Evolutionary conservation across 106 monocot genomes (phyloP).

Genomic region (Xerophyta viscosa): DNA sequence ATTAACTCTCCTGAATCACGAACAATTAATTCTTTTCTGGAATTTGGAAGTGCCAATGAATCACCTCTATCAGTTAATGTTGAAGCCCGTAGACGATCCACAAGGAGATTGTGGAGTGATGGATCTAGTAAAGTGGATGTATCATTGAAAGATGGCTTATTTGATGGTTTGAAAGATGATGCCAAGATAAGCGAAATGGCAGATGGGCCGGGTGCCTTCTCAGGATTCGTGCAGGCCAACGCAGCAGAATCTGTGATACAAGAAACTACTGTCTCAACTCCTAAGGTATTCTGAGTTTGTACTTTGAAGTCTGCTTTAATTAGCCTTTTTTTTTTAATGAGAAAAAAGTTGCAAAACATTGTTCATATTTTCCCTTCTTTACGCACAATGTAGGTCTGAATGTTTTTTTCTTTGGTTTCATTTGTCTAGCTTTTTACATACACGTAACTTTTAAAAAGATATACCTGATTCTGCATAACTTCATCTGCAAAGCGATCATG

Average conservation of each 20-base stretch:
- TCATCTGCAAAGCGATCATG: too few relatives aligned
- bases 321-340: too few relatives aligned
- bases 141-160: slow-evolving; percentile 75
- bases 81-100: slow-evolving; percentile 27
- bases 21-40: slow-evolving; percentile 6
- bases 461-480: too few relatives aligned
- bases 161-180: too few relatives aligned
- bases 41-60: slow-evolving; percentile 33
- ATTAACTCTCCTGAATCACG: too few relatives aligned
- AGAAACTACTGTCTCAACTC: slow-evolving; percentile 26
- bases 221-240: slow-evolving; percentile 42
- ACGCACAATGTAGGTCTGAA: too few relatives aligned
- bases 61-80: slow-evolving; percentile 46
- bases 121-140: slow-evolving; percentile 46
- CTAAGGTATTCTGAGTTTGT: slow-evolving; percentile 32
- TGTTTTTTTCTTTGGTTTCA: too few relatives aligned
- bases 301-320: background rate
- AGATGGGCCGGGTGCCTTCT: slow-evolving; percentile 30
- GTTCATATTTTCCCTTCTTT: too few relatives aligned
- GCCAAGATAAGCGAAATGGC: slow-evolving; percentile 4
- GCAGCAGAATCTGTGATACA: slow-evolving; percentile 2
- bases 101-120: slow-evolving; percentile 59
- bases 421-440: too few relatives aligned
- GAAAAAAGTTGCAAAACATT: too few relatives aligned
- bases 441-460: too few relatives aligned